Evolutionary conservation across 345 rosid genomes (phyloP).

Genomic region (Cochlearia excelsa): DNA sequence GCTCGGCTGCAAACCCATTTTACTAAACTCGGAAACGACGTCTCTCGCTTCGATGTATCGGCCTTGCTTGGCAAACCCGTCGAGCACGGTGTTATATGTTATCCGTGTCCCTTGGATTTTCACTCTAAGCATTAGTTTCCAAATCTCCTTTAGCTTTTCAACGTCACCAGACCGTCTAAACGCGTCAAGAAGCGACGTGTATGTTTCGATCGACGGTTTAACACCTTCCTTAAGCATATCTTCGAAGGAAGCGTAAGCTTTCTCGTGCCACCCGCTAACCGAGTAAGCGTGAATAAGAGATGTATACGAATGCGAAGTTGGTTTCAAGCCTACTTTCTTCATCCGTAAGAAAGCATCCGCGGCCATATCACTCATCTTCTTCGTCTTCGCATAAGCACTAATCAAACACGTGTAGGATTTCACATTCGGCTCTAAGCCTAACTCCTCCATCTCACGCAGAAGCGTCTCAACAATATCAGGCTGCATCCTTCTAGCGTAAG

Average conservation of each 20-base stretch:
- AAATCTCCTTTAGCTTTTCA: constrained; percentile 53
- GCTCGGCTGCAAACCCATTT: constrained; percentile 72
- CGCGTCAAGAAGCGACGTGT: constrained; percentile 81
- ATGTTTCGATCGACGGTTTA: constrained; percentile 77
- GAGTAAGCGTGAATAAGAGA: constrained; percentile 90
- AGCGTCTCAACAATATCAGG: constrained; percentile 71
- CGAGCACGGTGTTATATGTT: constrained; percentile 77
- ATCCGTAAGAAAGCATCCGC: constrained; percentile 71
- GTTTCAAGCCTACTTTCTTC: constrained; percentile 67
- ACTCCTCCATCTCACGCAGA: constrained; percentile 62
- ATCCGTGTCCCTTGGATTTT: constrained; percentile 64
- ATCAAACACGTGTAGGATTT: constrained; percentile 74
- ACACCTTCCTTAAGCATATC: constrained; percentile 62
- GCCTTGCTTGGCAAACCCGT: constrained; percentile 92
- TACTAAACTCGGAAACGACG: constrained; percentile 67
- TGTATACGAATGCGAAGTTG: constrained; percentile 78
- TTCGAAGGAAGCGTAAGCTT: constrained; percentile 63
- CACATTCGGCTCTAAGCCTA: constrained; percentile 58
- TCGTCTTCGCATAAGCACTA: constrained; percentile 74
- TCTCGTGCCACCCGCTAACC: constrained; percentile 72
- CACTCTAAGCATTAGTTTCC: constrained; percentile 71
- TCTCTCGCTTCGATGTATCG: constrained; percentile 78
- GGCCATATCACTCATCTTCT: constrained; percentile 79
- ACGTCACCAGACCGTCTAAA: constrained; percentile 71
- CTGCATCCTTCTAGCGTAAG: constrained; percentile 87